Base-by-base conservation (phyloP, 2,329 filamentous ascomycete species). In the Albophoma yamanashiensis region DNA sequence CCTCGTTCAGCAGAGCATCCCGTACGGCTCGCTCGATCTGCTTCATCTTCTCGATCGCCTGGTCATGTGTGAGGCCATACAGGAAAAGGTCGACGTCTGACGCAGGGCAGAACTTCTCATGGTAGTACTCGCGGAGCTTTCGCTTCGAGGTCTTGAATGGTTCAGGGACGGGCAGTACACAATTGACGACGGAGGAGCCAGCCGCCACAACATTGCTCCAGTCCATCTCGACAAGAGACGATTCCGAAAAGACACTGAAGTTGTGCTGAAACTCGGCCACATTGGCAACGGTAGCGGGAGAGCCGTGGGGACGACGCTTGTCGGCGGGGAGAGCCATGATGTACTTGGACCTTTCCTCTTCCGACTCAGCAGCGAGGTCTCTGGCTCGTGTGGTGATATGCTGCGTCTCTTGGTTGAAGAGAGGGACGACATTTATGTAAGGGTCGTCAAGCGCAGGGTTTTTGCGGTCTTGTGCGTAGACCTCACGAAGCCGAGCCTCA, bases 61-160 rank as follows among this genome's bases (percentile, higher is more conserved):
- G 78, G 56, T 91, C 84, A 66, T 94, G 89, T 11, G 80, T 86
- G 63, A 95, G 78, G 0, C 87, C 91, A 67, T 94, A 93, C 38
- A 96, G 75, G 70, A 96, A 96, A 2, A 96, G 79, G 70, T 95
- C 91, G 12, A 96, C 89, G 71, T 96, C 91, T 4, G 89, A 93
- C 1, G 91, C 90, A 0, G 91, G 91, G 14, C 89, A 89, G 63
- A 93, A 83, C 62, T 86, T 84, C 67, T 92, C 85, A 67, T 95
- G 91, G 65, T 93, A 96, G 71, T 91, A 95, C 74, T 87, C 77
- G 69, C 87, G 77, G 65, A 87, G 74, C 62, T 78, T 78, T 58
- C 82, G 79, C 76, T 89, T 89, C 55, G 84, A 87, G 39, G 76
- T 74, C 56, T 78, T 81, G 71, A 85, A 84, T 62, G 84, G 73